Base-by-base conservation (phyloP, 2,329 filamentous ascomycete genomes). In the Chaetomium olivaceum region DNA sequence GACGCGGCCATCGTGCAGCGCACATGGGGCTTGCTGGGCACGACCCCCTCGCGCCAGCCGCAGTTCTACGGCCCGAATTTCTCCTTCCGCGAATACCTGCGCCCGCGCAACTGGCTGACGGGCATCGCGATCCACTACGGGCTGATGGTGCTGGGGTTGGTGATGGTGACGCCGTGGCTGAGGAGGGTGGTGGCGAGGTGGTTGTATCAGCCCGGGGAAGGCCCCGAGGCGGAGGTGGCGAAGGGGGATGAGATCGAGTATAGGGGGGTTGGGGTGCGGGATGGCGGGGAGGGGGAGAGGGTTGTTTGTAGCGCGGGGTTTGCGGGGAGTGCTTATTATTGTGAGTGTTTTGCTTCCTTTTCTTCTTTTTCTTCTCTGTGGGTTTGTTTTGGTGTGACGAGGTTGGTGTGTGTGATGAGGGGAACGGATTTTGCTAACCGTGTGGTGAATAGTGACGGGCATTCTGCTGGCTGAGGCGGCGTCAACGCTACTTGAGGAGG, bases 381-480 rank as follows among this genome's bases (percentile, higher is more conserved):
- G 7, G n/a, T n/a, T 43, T 19, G 2, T n/a, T 9, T 4, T 16
- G 51, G 39, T 7, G n/a, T n/a, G n/a, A n/a, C n/a, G n/a, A n/a
- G 27, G 21, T 23, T 14, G 48, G 31, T 8, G 36, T 5, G 6
- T 48, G 43, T n/a, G 43, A 21, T 19, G 19, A 16, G 5, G 19
- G 6, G 6, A n/a, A n/a, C 21, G 43, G 43, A 1, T 16, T 16
- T 31, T 36, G 54, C 57, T 59, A 55, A 65, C 57, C 29, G 11
- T 27, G n/a, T 12, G 51, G 62, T 69, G 63, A 69, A 21, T 60
- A 89, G 87, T 91, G 60, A 92, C 90, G 4, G 91, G 83, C 0
- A 73, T 88, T 21, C 80, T 89, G 31, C 73, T 91, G 16, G 83
- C 84, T 1, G 83, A 92, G 71, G 90, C 84, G 14, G 90, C 89